phyloP scores from a whole-genome alignment of 2,329 filamentous ascomycete species.

The Scolecobasidium constrictum region DNA sequence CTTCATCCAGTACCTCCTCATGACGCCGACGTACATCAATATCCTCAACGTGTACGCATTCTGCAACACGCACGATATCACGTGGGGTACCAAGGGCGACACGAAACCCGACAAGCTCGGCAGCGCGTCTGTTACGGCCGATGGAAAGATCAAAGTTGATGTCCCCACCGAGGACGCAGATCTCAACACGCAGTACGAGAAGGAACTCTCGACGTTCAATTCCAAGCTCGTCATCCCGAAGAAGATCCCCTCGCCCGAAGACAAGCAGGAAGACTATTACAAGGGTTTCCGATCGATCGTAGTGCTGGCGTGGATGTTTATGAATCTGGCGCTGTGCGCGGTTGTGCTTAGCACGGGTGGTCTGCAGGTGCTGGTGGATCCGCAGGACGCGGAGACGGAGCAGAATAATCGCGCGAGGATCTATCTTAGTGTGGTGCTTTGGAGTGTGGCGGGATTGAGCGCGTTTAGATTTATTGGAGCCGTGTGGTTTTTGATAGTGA shows the following conservation, averaged over 20 bases:
- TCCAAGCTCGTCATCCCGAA: conserved; percentile 65
- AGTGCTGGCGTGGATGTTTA: conserved; percentile 92
- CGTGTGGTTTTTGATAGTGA: conserved; percentile 73
- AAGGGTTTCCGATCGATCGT: conserved; percentile 87
- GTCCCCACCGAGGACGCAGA: conserved; percentile 85
- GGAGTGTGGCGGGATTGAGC: conserved; percentile 76
- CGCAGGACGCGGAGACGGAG: conserved; percentile 25
- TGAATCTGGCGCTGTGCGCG: conserved; percentile 79
- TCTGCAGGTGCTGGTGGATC: conserved; percentile 43
- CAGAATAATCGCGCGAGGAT: conserved; percentile 54
- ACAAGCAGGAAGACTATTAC: conserved; percentile 97
- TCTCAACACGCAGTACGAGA: conserved; percentile 88
- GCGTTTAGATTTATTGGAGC: conserved; percentile 81
- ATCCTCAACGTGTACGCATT: conserved; percentile 98
- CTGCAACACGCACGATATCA: conserved; percentile 96
- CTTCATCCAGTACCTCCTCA: conserved; percentile 84
- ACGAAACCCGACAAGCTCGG: conserved; percentile 89
- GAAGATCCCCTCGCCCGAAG: conserved; percentile 47
- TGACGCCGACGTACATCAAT: conserved; percentile 96
- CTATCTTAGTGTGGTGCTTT: conserved; percentile 79
- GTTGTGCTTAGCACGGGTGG: conserved; percentile 81
- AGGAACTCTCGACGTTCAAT: conserved; percentile 64
- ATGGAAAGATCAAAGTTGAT: conserved; percentile 85
- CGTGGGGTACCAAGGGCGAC: conserved; percentile 96
- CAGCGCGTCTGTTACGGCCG: conserved; percentile 80